Percentiles rank a stretch among this genome's conserved stretches.
Conservation (phyloP, 768 basidiomycete species). For the Mycena vulgaris region DNA sequence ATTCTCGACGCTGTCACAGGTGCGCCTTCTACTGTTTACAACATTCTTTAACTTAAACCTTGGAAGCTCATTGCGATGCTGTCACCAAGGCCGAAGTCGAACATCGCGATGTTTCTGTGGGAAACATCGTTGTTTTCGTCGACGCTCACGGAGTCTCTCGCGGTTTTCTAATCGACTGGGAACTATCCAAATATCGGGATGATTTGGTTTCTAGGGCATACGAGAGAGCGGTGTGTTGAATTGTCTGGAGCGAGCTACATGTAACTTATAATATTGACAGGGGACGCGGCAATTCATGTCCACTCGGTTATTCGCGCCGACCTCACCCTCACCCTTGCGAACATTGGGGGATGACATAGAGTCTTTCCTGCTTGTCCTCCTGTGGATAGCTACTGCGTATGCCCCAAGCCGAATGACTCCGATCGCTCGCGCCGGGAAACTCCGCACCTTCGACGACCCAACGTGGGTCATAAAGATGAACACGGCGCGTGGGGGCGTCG, state of each 20-base stretch:
- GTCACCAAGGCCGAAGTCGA: constrained; percentile 24
- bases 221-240: constrained; percentile 4
- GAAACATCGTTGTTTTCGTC: constrained; percentile 22
- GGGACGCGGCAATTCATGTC: constrained; percentile 39
- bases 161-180: constrained; percentile 27
- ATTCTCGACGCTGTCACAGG: constrained; percentile 20
- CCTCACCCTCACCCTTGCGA: constrained; percentile 19
- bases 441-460: too few relatives aligned
- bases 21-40: constrained; percentile 7
- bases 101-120: constrained; percentile 28
- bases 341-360: constrained; percentile 34
- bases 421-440: too few relatives aligned
- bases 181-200: constrained; percentile 1
- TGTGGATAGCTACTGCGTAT: too few relatives aligned
- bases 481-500: too few relatives aligned
- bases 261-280: constrained; percentile 19
- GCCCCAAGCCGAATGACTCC: too few relatives aligned
- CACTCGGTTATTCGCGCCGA: constrained; percentile 1
- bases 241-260: neutral
- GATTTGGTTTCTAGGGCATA: neutral
- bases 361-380: too few relatives aligned
- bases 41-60: neutral
- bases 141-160: neutral
- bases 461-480: too few relatives aligned
- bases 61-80: constrained; percentile 27